Evolutionary conservation across 495 filamentous ascomycete species (phyloP).

Genomic region (Friedmanniomyces endolithicus): DNA sequence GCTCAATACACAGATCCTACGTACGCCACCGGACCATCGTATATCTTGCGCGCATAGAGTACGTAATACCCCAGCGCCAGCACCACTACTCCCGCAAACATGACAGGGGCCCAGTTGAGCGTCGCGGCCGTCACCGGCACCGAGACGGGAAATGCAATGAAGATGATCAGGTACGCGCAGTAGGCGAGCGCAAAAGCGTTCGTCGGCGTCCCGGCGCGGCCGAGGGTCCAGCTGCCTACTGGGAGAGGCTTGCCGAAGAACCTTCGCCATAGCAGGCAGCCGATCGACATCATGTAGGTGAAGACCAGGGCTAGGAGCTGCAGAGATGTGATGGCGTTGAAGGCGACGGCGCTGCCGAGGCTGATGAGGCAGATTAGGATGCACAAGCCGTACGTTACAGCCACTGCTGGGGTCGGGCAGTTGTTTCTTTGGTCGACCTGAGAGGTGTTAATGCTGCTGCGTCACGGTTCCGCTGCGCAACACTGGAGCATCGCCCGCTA

Average conservation of each 20-base stretch:
- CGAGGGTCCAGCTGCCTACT: conserved; percentile 4
- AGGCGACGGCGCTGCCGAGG: conserved; percentile 13
- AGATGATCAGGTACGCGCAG: conserved; percentile 4
- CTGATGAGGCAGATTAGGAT: conserved; percentile 14
- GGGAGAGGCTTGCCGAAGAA: conserved; percentile 10
- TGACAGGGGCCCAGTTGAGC: conserved; percentile 20
- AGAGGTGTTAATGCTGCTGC: conserved; percentile 3
- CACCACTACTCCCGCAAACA: conserved; percentile 15
- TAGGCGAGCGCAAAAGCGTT: conserved; percentile 9
- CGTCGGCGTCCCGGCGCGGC: conserved; percentile 5
- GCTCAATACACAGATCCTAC: not conserved
- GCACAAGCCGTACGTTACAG: not conserved
- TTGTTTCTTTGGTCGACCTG: not conserved
- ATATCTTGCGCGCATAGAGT: conserved; percentile 11
- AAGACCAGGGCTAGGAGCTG: conserved; percentile 9
- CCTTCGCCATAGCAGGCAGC: conserved; percentile 8
- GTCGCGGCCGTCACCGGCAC: conserved; percentile 2
- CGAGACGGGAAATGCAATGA: conserved; percentile 1
- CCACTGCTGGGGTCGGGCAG: conserved; percentile 8
- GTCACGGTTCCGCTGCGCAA: not conserved
- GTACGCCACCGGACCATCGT: conserved; percentile 19
- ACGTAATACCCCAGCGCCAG: conserved; percentile 8
- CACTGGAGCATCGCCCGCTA: not conserved
- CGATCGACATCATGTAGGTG: conserved; percentile 10
- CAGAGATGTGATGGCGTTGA: conserved; percentile 15